phyloP scores from a whole-genome alignment of 2,329 filamentous ascomycete genomes.

The Hypoxylon sp. region DNA sequence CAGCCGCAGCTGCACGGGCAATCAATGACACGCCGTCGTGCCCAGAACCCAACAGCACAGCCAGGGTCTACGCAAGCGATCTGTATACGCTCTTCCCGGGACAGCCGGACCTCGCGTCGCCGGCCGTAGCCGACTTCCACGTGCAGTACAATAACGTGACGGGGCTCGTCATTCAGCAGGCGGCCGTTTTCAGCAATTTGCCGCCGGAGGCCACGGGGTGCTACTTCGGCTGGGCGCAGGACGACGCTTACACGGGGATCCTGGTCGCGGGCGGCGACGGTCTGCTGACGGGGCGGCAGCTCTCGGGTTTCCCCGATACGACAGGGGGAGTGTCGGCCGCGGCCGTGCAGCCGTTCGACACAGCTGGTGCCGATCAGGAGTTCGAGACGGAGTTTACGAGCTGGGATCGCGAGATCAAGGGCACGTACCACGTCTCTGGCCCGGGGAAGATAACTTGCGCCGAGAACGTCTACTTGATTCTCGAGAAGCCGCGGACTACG shows the following conservation, averaged over 20 bases:
- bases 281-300: slow-evolving; percentile 23
- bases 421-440: slow-evolving; percentile 23
- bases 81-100: slow-evolving; percentile 29
- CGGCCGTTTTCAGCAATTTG: slow-evolving; percentile 19
- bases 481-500: slow-evolving; percentile 27
- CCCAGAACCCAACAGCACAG: slow-evolving; percentile 11
- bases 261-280: slow-evolving; percentile 31
- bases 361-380: not conserved
- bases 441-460: slow-evolving; percentile 29
- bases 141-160: slow-evolving; percentile 38
- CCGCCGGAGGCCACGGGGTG: slow-evolving; percentile 21
- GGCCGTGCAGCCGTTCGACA: slow-evolving; percentile 24
- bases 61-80: slow-evolving; percentile 23
- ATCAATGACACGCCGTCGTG: not conserved
- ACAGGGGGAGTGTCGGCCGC: slow-evolving; percentile 19
- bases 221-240: slow-evolving; percentile 36
- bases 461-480: slow-evolving; percentile 24
- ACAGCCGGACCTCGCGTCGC: slow-evolving; percentile 3
- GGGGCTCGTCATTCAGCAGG: slow-evolving; percentile 19
- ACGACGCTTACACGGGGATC: slow-evolving; percentile 26
- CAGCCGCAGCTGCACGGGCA: not conserved
- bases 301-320: slow-evolving; percentile 19
- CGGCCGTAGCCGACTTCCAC: slow-evolving; percentile 23
- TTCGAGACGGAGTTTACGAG: slow-evolving; percentile 31
- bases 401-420: slow-evolving; percentile 30